phyloP scores from a whole-genome alignment of 257 asterid genomes.

The Knoxia roxburghii region DNA sequence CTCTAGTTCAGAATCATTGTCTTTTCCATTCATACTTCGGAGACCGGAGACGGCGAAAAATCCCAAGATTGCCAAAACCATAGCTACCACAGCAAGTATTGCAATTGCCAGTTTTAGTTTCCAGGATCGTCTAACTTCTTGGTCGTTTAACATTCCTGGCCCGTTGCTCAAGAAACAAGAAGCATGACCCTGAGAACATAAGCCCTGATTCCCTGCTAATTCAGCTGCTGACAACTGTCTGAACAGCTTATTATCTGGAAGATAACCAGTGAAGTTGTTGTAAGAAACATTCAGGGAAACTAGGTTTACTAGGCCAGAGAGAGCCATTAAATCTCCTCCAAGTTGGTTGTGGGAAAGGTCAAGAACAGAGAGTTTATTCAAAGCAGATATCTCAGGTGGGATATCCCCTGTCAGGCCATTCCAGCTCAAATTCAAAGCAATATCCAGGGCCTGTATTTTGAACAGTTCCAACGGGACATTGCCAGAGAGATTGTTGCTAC shows the following conservation, averaged over 20 bases:
- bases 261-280: constrained; percentile 69
- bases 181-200: constrained; percentile 51
- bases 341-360: constrained; percentile 73
- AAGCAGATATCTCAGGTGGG: constrained; percentile 51
- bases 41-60: constrained; percentile 47
- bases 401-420: constrained; percentile 55
- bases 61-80: constrained; percentile 53
- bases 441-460: constrained; percentile 52
- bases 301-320: constrained; percentile 58
- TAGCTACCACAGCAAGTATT: constrained; percentile 33
- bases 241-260: constrained; percentile 73
- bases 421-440: constrained; percentile 73
- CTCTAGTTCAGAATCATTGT: constrained; percentile 50
- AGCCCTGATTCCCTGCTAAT: constrained; percentile 51
- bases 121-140: constrained; percentile 37
- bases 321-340: constrained; percentile 53
- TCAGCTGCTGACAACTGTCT: constrained; percentile 58
- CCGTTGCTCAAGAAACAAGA: constrained; percentile 50
- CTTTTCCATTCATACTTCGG: constrained; percentile 41
- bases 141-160: constrained; percentile 15
- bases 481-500: constrained; percentile 51
- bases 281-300: constrained; percentile 64
- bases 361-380: constrained; percentile 54
- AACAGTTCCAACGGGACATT: constrained; percentile 53
- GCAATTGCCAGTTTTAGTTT: constrained; percentile 56